Base-by-base conservation (phyloP, 208 protist species). In the Paratrypanosoma confusum region DNA sequence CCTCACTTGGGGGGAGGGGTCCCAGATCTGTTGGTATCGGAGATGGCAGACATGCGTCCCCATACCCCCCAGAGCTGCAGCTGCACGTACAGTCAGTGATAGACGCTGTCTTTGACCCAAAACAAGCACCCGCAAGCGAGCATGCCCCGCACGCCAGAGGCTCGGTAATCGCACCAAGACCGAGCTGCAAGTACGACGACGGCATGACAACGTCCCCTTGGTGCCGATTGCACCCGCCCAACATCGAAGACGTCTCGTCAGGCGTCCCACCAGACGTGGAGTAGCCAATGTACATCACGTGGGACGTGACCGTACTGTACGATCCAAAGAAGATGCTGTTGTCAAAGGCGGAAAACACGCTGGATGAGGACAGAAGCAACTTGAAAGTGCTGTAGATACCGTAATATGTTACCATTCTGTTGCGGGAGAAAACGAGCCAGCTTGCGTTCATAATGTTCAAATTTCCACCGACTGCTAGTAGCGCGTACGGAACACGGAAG, bases 11-110 rank as follows among this genome's bases (percentile, higher is more conserved):
- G 7, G 33, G 16, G 6, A 4, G 22, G 24, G 45, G 32, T 8
- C 45, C 45, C 10, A 51, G 16, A 4, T 4, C 33, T 4, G n/a
- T 6, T 2, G 45, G 45, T 3, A 52, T 28, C 14, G 13, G 0
- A 13, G 46, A 27, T 31, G 46, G 46, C 20, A 52, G n/a, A 31
- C 46, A 52, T n/a, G 24, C 3, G 8, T 20, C 20, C 25, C 46
- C 34, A 22, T 52, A 18, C 28, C 46, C 24, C 5, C 23, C 35
- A 2, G 3, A 20, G 29, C 20, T 11, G 16, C 46, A 52, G 10
- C 6, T 24, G 18, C 32, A 50, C 17, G 1, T 21, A 20, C 46
- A 52, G 2, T 25, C 17, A 13, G n/a, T 31, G 11, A 14, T 21
- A 28, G 6, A 36, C 13, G 2, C 25, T 17, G 45, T 14, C 22